Base-by-base conservation (phyloP, 768 basidiomycete genomes). In the Pleurotus ostreatus region DNA sequence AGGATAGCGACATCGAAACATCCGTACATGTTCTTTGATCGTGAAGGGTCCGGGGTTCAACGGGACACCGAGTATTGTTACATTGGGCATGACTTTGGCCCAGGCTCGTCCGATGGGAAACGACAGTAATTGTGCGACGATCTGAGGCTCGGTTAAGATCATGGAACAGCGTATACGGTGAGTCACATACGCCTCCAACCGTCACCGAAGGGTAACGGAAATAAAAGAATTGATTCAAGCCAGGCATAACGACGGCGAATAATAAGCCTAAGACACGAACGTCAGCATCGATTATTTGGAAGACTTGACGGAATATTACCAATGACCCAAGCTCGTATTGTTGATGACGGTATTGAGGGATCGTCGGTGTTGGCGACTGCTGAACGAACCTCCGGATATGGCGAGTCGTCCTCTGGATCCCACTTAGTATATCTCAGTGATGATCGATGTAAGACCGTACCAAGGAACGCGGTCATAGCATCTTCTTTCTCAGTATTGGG, bases 31-130 rank as follows among this genome's bases (percentile, higher is more conserved):
- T 62, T 90, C 88, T 65, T 90, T 91, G 66, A 89, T 81, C 2
- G 79, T 79, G 70, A 91, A 91, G 1, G 82, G 86, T 23, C 89
- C 89, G 0, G 89, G 88, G 66, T 91, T 91, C 41, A 91, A 63
- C 4, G 78, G 71, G 47, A 85, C 58, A 8, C 86, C 86, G 41
- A 86, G 81, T 55, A 88, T 74, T 40, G 68, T 77, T 65, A 75
- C 73, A 56, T 76, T 75, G 12, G 86, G 87, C 23, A 87, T 48
- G 56, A 72, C 71, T 6, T 74, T 70, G 0, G 83, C 82, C 69
- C 81, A 82, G 1, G 78, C 68, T 40, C 78, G 74, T 39, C 89
- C 89, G 25, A 89, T 63, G 1, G 89, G 89, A 67, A 82, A 88
- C 0, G 86, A 83, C 18, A 90, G 65, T 40, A 92, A 69, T 65